Conservation (phyloP, 768 basidiomycete species). For the Trametes cubensis region DNA sequence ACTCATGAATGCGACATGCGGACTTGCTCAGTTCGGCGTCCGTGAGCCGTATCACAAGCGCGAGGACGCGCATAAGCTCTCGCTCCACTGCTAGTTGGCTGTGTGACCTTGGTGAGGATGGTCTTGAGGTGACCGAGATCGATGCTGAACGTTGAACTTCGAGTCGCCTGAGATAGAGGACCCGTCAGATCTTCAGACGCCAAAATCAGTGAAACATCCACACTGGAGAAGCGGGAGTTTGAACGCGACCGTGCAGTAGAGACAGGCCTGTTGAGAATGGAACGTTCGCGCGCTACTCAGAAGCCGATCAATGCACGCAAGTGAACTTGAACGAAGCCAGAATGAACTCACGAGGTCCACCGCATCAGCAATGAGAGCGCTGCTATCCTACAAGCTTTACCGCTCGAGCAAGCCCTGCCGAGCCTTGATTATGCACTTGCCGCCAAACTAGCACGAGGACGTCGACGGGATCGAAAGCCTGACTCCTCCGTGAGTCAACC, state of each 20-base stretch:
- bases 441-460: constrained; percentile 63
- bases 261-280: constrained; percentile 65
- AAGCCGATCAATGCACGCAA: constrained; percentile 20
- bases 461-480: constrained; percentile 70
- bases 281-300: constrained; percentile 40
- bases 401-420: constrained; percentile 62
- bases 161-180: constrained; percentile 72
- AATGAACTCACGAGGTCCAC: too few species aligned
- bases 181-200: constrained; percentile 67
- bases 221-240: constrained; percentile 61
- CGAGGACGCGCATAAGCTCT: constrained; percentile 46
- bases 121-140: constrained; percentile 65
- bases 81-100: constrained; percentile 47
- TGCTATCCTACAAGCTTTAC: constrained; percentile 68
- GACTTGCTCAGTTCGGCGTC: constrained; percentile 66
- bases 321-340: too few species aligned
- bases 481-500: constrained; percentile 60
- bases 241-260: constrained; percentile 59
- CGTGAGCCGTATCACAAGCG: constrained; percentile 67
- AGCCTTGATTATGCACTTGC: constrained; percentile 68
- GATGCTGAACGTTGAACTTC: constrained; percentile 75
- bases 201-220: constrained; percentile 72
- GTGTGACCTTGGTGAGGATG: constrained; percentile 56
- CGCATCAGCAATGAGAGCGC: too few species aligned
- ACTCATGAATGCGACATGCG: constrained; percentile 68